Conservation (phyloP, 1,284 basidiomycete species). For the Moesziomyces sp. region DNA sequence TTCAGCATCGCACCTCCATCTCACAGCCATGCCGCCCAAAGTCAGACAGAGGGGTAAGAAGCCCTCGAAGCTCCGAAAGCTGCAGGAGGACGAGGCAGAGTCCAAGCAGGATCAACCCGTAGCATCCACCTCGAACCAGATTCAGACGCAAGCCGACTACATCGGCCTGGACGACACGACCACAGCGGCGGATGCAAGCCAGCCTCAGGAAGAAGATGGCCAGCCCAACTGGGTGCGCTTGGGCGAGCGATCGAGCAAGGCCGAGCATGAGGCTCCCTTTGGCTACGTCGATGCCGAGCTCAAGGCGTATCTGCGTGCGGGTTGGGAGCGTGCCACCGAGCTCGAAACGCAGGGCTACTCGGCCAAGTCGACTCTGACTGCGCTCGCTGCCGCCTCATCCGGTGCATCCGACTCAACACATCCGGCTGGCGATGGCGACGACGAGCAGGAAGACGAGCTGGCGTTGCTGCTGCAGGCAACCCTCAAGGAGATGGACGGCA, state of each 20-base stretch:
- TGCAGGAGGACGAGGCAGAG: slow-evolving; percentile 24
- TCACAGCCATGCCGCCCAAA: slow-evolving; percentile 30
- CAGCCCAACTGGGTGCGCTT: slow-evolving; percentile 40
- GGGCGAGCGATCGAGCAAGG: slow-evolving; percentile 32
- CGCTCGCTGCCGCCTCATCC: slow-evolving; percentile 9
- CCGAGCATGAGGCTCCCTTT: slow-evolving; percentile 55
- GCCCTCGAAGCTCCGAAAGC: slow-evolving; percentile 36
- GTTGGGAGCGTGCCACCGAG: slow-evolving; percentile 36
- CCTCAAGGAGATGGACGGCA: slow-evolving; percentile 61
- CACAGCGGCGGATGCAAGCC: background rate
- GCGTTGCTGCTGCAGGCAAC: slow-evolving; percentile 59
- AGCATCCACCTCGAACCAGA: slow-evolving; percentile 19
- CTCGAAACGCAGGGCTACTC: slow-evolving; percentile 34
- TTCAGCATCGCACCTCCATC: background rate
- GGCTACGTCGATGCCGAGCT: slow-evolving; percentile 61
- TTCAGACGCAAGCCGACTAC: slow-evolving; percentile 29
- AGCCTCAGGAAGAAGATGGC: slow-evolving; percentile 8
- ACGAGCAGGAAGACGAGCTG: slow-evolving; percentile 46
- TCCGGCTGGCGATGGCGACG: slow-evolving; percentile 12
- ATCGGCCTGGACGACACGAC: slow-evolving; percentile 23
- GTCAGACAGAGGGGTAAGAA: slow-evolving; percentile 52
- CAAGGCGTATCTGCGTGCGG: slow-evolving; percentile 57
- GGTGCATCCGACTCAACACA: slow-evolving; percentile 1
- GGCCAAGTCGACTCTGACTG: slow-evolving; percentile 29
- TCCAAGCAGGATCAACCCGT: slow-evolving; percentile 15